phyloP scores from a whole-genome alignment of 345 rosid genomes.

The Populus deltoides region DNA sequence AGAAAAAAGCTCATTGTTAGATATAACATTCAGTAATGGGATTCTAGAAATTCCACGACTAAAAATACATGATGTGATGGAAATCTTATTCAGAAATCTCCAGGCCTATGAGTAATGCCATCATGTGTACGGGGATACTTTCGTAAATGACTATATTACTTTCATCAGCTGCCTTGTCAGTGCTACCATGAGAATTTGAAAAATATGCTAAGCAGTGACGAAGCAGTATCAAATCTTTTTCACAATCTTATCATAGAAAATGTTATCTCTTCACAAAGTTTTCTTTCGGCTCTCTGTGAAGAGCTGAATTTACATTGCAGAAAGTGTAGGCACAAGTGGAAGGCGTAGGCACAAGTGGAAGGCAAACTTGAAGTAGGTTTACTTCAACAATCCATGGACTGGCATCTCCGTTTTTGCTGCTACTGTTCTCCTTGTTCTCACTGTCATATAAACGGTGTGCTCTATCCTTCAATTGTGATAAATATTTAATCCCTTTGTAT shows the following conservation, averaged over 20 bases:
- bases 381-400: conserved; percentile 26
- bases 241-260: not conserved
- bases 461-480: conserved; percentile 2
- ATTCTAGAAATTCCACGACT: conserved; percentile 12
- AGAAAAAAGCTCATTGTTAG: not conserved
- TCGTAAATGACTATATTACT: not conserved
- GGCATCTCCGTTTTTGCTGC: conserved; percentile 13
- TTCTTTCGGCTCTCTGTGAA: not conserved
- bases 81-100: conserved; percentile 8
- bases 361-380: conserved; percentile 3
- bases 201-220: not conserved
- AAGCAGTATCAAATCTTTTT: not conserved
- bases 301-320: not conserved
- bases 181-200: not conserved
- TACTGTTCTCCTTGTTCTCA: not conserved
- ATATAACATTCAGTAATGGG: conserved; percentile 18
- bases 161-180: conserved; percentile 1
- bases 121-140: fast-evolving
- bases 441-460: conserved; percentile 7
- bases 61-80: not conserved
- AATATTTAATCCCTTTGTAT: too few relatives aligned
- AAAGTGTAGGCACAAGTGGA: conserved; percentile 17
- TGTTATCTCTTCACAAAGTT: fast-evolving
- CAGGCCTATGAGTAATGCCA: conserved; percentile 15
- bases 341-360: too few relatives aligned